Evolutionary conservation across 495 filamentous ascomycete species (phyloP).

Genomic region (Penicillium cosmopolitanum): DNA sequence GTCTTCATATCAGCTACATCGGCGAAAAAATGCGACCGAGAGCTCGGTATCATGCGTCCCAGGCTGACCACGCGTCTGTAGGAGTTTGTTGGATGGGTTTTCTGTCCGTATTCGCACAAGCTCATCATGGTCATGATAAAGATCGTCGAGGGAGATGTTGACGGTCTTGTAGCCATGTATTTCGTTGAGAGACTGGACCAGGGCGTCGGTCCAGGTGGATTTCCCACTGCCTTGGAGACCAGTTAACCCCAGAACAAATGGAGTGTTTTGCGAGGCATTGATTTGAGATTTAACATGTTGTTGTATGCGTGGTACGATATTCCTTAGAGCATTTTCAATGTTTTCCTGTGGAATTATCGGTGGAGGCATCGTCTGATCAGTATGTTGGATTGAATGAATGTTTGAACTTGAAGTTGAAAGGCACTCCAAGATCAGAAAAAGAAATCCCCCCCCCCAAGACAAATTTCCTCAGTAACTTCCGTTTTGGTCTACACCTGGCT

Average conservation of each 20-base stretch:
- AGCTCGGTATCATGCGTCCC: slow-evolving; percentile 21
- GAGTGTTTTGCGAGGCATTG: slow-evolving; percentile 9
- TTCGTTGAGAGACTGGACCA: slow-evolving; percentile 12
- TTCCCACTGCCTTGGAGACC: slow-evolving; percentile 26
- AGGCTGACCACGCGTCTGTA: slow-evolving; percentile 21
- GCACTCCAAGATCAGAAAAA: neutral
- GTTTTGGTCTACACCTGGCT: neutral
- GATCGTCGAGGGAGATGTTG: slow-evolving; percentile 23
- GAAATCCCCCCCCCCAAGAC: too few relatives aligned
- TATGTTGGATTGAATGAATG: neutral
- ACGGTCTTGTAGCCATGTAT: slow-evolving; percentile 15
- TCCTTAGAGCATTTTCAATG: slow-evolving; percentile 8
- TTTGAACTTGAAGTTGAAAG: neutral
- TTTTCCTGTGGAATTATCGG: slow-evolving; percentile 11
- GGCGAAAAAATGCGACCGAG: slow-evolving; percentile 20
- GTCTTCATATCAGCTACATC: slow-evolving; percentile 1
- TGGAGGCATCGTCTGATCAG: neutral
- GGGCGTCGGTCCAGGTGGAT: slow-evolving; percentile 23
- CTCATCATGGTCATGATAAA: slow-evolving; percentile 22
- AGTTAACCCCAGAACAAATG: slow-evolving; percentile 19
- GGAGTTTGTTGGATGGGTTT: slow-evolving; percentile 19
- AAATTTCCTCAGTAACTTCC: too few relatives aligned
- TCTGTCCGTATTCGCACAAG: slow-evolving; percentile 9
- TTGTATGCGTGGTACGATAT: slow-evolving; percentile 13
- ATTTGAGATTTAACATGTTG: slow-evolving; percentile 5